phyloP scores from a whole-genome alignment of 805 yeast species.

The Starmerella scarabaei region DNA sequence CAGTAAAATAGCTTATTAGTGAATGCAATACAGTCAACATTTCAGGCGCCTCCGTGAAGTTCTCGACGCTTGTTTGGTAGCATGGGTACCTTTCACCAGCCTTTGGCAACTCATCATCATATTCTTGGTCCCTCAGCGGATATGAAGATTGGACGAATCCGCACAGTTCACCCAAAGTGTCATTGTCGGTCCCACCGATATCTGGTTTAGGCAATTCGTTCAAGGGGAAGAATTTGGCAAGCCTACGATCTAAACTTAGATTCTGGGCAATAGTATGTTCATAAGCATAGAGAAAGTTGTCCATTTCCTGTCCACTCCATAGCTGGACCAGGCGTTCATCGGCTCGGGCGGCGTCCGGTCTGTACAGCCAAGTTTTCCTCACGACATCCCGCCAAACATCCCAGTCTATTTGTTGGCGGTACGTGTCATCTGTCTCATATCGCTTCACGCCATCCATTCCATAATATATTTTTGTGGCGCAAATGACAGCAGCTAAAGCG shows the following conservation, averaged over 20 bases:
- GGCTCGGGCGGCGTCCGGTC: slow-evolving; percentile 21
- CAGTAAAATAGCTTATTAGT: slow-evolving; percentile 1
- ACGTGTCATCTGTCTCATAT: slow-evolving; percentile 1
- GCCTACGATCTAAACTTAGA: slow-evolving; percentile 8
- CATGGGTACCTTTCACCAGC: slow-evolving; percentile 8
- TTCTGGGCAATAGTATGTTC: slow-evolving; percentile 14
- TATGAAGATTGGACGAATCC: slow-evolving; percentile 3
- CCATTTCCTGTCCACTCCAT: slow-evolving; percentile 39
- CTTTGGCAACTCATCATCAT: not conserved
- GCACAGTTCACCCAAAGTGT: slow-evolving; percentile 10
- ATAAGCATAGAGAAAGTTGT: slow-evolving; percentile 41
- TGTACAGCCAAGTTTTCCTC: slow-evolving; percentile 22
- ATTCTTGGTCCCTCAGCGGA: not conserved
- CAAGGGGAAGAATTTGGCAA: slow-evolving; percentile 21
- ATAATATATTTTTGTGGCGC: slow-evolving; percentile 17
- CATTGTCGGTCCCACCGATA: slow-evolving; percentile 1
- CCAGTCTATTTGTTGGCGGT: slow-evolving; percentile 18
- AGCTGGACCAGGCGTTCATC: slow-evolving; percentile 29
- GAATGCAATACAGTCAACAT: slow-evolving; percentile 3
- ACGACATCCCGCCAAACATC: slow-evolving; percentile 28
- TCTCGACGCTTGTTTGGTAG: slow-evolving; percentile 1
- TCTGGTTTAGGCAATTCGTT: not conserved
- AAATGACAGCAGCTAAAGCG: slow-evolving; percentile 9
- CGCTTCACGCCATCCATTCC: slow-evolving; percentile 21
- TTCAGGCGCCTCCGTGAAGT: slow-evolving; percentile 10